Conservation (phyloP, 2,329 filamentous ascomycete genomes). For the Emmonsiellopsis sp. region DNA sequence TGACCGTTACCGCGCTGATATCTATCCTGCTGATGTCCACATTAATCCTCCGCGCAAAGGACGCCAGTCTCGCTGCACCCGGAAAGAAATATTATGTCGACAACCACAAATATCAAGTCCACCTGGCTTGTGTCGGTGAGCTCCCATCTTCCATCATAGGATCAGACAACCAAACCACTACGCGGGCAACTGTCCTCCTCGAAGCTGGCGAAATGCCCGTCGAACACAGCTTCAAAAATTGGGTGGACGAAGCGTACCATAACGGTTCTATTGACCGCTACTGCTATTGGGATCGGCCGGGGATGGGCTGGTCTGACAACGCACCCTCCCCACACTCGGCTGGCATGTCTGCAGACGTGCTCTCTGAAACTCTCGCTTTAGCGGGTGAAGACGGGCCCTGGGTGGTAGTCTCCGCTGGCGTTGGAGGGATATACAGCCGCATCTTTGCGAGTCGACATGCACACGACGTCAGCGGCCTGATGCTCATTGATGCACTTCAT, state of each 20-base stretch:
- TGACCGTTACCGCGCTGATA: slow-evolving; percentile 59
- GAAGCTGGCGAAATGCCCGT: slow-evolving; percentile 75
- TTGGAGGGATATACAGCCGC: slow-evolving; percentile 80
- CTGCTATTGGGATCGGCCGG: slow-evolving; percentile 92
- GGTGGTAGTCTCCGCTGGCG: slow-evolving; percentile 75
- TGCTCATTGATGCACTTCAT: slow-evolving; percentile 82
- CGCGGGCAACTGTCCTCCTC: slow-evolving; percentile 67
- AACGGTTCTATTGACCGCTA: slow-evolving; percentile 80
- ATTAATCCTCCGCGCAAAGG: slow-evolving; percentile 68
- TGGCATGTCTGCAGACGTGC: slow-evolving; percentile 79
- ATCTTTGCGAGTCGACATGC: slow-evolving; percentile 83
- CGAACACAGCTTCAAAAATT: slow-evolving; percentile 68
- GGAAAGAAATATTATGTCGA: slow-evolving; percentile 75
- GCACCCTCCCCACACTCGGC: slow-evolving; percentile 88
- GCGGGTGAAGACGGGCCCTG: slow-evolving; percentile 80
- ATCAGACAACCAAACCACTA: slow-evolving; percentile 38
- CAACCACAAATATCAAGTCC: slow-evolving; percentile 72
- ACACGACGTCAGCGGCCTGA: slow-evolving; percentile 62
- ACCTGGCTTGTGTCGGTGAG: slow-evolving; percentile 77
- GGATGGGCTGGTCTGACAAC: slow-evolving; percentile 80
- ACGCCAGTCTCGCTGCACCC: slow-evolving; percentile 62
- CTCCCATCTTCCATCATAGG: slow-evolving; percentile 17
- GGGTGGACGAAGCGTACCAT: slow-evolving; percentile 63
- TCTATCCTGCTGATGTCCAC: slow-evolving; percentile 68
- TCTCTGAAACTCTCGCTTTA: slow-evolving; percentile 74